These are phyloP conservation scores for Phytophthora vignae DNA, from an alignment of 352 stramenopile genomes.

Conservation along the genomic window DNA sequence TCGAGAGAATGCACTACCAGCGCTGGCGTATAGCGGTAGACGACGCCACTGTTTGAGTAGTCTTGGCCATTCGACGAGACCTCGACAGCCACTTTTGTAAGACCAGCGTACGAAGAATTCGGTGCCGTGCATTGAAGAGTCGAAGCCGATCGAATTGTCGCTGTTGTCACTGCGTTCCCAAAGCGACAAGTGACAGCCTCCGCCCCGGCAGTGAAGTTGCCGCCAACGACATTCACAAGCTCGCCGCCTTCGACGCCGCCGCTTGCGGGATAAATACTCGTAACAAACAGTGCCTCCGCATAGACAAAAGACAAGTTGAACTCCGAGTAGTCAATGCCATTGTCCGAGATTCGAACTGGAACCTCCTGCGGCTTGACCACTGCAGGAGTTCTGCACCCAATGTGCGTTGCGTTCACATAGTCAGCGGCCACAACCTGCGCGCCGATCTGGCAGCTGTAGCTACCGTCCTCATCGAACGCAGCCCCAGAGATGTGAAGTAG, in stretches of 20 bases:
- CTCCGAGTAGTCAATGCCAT: conserved; percentile 57
- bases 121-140: conserved; percentile 76
- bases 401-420: conserved; percentile 58
- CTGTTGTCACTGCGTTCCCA: conserved; percentile 79
- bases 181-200: conserved; percentile 85
- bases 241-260: conserved; percentile 72
- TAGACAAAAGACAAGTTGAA: conserved; percentile 71
- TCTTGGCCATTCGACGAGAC: conserved; percentile 91
- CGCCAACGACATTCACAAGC: conserved; percentile 64
- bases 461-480: conserved; percentile 32
- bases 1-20: conserved; percentile 64
- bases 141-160: conserved; percentile 63
- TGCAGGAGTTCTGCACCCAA: conserved; percentile 65
- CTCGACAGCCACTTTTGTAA: conserved; percentile 81
- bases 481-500: conserved; percentile 55
- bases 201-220: conserved; percentile 56
- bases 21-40: conserved; percentile 76
- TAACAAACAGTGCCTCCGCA: conserved; percentile 55
- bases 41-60: conserved; percentile 55
- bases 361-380: conserved; percentile 39
- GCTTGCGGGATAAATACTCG: conserved; percentile 61
- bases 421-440: conserved; percentile 49
- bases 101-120: conserved; percentile 40
- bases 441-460: conserved; percentile 69
- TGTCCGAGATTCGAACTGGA: conserved; percentile 58